A percentile compares a stretch with the other conserved stretches of the same genome.
phyloP scores from a whole-genome alignment of 139 green algal genomes.

The Picochlorum sp. region DNA sequence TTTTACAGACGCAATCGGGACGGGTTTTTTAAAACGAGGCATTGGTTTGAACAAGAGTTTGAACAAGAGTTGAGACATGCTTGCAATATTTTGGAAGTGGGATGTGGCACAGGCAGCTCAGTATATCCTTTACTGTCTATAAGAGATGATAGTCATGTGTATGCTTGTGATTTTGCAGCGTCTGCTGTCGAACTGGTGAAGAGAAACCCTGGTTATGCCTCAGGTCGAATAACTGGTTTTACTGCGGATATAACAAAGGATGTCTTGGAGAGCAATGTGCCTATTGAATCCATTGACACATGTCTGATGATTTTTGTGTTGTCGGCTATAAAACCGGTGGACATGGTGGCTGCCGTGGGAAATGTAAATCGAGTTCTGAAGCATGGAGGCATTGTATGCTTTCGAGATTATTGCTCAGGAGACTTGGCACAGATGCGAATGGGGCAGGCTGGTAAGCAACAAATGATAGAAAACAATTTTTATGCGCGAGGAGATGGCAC shows the following conservation, averaged over 20 bases:
- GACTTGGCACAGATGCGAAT: slow-evolving; percentile 57
- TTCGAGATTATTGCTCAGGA: slow-evolving; percentile 63
- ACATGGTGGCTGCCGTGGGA: slow-evolving; percentile 38
- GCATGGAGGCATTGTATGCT: slow-evolving; percentile 53
- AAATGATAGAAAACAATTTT: slow-evolving; percentile 46
- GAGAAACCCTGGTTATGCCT: slow-evolving; percentile 10
- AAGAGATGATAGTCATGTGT: slow-evolving; percentile 49
- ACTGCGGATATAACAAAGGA: slow-evolving; percentile 67
- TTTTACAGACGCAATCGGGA: slow-evolving; percentile 68
- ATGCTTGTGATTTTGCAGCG: slow-evolving; percentile 83
- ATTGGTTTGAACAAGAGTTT: slow-evolving; percentile 72
- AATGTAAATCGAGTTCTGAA: slow-evolving; percentile 12
- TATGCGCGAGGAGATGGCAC: slow-evolving; percentile 78
- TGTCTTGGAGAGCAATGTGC: slow-evolving; percentile 22
- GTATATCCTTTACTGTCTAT: slow-evolving; percentile 75
- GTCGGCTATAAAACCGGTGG: slow-evolving; percentile 71
- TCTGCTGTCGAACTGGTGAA: slow-evolving; percentile 67
- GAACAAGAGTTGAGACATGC: slow-evolving; percentile 27
- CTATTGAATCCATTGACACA: slow-evolving; percentile 36
- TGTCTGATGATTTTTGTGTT: slow-evolving; percentile 82
- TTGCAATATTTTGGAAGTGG: slow-evolving; percentile 53
- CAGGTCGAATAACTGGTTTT: slow-evolving; percentile 53
- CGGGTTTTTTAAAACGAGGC: slow-evolving; percentile 83
- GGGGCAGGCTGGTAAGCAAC: not conserved
- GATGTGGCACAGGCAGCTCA: slow-evolving; percentile 90